Evolutionary conservation across 2,329 filamentous ascomycete species (phyloP).

Genomic region (Acrocalymma vagum): DNA sequence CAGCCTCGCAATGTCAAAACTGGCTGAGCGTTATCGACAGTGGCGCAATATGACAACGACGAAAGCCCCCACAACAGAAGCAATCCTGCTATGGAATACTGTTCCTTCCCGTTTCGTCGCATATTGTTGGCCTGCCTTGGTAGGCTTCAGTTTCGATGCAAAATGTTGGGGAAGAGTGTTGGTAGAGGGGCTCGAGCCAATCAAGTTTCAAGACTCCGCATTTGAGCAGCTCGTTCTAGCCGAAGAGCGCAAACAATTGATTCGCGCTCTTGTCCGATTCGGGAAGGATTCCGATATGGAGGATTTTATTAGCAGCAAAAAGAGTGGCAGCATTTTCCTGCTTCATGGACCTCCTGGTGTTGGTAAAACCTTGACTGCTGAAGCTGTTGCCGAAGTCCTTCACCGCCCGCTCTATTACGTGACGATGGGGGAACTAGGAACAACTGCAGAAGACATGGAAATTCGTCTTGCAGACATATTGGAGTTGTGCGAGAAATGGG

Average conservation of each 20-base stretch:
- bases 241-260: conserved; percentile 55
- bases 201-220: no score
- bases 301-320: conserved; percentile 54
- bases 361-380: conserved; percentile 23
- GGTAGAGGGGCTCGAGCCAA: no score
- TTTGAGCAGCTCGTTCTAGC: conserved; percentile 54
- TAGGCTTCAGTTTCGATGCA: no score
- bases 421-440: conserved; percentile 13
- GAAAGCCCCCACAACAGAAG: no score
- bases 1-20: no score
- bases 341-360: conserved; percentile 18
- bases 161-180: no score
- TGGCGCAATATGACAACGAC: no score
- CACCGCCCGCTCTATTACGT: conserved; percentile 32
- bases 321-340: conserved; percentile 21
- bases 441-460: conserved; percentile 4
- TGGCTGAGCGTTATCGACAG: no score
- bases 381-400: conserved; percentile 16
- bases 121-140: no score
- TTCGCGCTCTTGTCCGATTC: conserved; percentile 45
- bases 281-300: neutral
- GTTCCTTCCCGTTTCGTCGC: no score
- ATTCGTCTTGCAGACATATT: conserved; percentile 5
- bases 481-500: conserved; percentile 13
- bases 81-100: no score